Conservation (phyloP, 345 rosid genomes). For the Combretum micranthum region DNA sequence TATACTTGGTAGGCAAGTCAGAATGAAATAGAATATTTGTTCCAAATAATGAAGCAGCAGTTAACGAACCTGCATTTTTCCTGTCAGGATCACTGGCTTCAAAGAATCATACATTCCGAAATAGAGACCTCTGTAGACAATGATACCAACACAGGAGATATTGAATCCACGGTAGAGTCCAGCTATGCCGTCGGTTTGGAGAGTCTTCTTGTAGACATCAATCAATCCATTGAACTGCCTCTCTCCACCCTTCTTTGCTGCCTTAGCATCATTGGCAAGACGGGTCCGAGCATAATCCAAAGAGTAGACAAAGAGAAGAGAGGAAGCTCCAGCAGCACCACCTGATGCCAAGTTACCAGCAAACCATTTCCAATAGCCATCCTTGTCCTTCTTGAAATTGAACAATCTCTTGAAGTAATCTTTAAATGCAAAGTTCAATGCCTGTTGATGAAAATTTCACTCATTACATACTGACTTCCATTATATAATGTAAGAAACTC, state of each 20-base stretch:
- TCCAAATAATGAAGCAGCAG: not conserved
- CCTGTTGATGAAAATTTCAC: constrained; percentile 12
- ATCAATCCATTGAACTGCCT: constrained; percentile 40
- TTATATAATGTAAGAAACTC: too few relatives aligned
- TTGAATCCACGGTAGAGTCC: constrained; percentile 17
- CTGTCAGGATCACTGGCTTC: constrained; percentile 35
- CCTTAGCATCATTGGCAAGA: constrained; percentile 39
- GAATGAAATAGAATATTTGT: not conserved
- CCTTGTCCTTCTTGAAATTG: constrained; percentile 40
- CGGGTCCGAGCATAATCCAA: constrained; percentile 43
- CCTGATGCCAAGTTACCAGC: constrained; percentile 46
- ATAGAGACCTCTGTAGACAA: constrained; percentile 16
- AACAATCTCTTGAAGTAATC: constrained; percentile 44
- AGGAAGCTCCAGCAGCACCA: constrained; percentile 44
- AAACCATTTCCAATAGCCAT: constrained; percentile 48
- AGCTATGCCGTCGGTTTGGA: constrained; percentile 29
- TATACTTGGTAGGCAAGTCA: not conserved
- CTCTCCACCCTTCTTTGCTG: constrained; percentile 28
- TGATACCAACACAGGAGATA: too few relatives aligned
- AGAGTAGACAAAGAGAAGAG: constrained; percentile 34
- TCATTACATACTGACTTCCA: too few relatives aligned
- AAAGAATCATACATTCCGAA: constrained; percentile 44
- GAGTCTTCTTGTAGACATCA: constrained; percentile 35
- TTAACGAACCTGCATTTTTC: constrained; percentile 22
- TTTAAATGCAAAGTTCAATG: constrained; percentile 50